A percentile compares a stretch with the other conserved stretches of the same genome.
Conservation (phyloP, 345 rosid species). For the Angophora floribunda region DNA sequence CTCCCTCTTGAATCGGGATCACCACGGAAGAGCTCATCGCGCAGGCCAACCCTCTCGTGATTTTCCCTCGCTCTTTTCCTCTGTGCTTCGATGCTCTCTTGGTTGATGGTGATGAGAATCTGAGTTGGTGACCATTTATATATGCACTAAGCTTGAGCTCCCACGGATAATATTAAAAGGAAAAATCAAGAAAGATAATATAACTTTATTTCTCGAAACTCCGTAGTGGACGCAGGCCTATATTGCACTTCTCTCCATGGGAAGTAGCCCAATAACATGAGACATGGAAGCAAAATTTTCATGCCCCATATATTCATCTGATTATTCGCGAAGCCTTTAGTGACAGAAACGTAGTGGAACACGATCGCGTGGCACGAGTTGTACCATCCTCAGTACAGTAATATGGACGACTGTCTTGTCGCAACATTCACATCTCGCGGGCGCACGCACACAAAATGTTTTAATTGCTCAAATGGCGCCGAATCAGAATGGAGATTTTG, state of each 20-base stretch:
- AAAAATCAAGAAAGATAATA: background rate
- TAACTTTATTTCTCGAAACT: background rate
- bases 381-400: background rate
- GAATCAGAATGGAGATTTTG: background rate
- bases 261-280: background rate
- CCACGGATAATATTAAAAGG: background rate
- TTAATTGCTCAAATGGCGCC: background rate
- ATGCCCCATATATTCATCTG: background rate
- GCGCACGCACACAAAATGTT: background rate
- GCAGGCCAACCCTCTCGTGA: background rate
- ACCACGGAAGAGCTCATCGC: background rate
- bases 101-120: background rate
- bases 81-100: background rate
- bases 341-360: conserved; percentile 30
- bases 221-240: conserved; percentile 8
- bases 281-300: background rate
- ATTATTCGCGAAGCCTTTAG: background rate
- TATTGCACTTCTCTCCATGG: background rate
- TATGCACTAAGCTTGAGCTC: background rate
- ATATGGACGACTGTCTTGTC: conserved; percentile 14
- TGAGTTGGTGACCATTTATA: background rate
- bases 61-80: background rate
- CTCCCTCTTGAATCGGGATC: background rate
- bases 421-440: background rate
- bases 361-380: conserved; percentile 24